Evolutionary conservation across 306 rosid genomes (phyloP).

Genomic region (Sesbania bispinosa): DNA sequence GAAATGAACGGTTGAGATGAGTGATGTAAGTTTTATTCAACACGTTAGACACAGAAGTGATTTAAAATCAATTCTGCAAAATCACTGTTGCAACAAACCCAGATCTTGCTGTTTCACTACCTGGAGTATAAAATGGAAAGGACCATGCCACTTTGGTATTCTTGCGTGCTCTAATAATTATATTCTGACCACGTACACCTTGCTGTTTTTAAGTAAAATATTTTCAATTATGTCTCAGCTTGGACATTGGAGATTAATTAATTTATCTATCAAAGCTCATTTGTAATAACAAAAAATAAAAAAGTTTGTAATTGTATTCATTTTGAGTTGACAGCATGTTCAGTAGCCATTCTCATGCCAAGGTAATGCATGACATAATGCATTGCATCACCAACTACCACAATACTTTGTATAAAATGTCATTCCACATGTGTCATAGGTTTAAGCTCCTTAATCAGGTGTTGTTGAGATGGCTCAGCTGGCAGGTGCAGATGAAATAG

Average conservation of each 20-base stretch:
- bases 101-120: too few relatives aligned
- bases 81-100: too few relatives aligned
- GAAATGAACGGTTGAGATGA: too few relatives aligned
- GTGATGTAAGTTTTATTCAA: too few relatives aligned
- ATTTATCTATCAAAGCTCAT: not conserved
- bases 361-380: conserved; percentile 35
- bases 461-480: conserved; percentile 47
- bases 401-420: conserved; percentile 5
- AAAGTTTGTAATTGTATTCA: not conserved
- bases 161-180: conserved; percentile 1
- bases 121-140: not conserved
- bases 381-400: conserved; percentile 34
- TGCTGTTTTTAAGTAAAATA: not conserved
- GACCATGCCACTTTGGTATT: conserved; percentile 3
- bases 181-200: not conserved
- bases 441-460: not conserved
- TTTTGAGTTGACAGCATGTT: conserved; percentile 1
- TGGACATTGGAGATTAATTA: not conserved
- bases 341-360: conserved; percentile 28
- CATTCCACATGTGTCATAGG: not conserved
- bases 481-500: conserved; percentile 53
- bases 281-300: not conserved
- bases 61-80: too few relatives aligned
- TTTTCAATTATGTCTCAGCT: not conserved
- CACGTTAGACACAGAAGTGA: too few relatives aligned